A percentile compares a stretch with the other conserved stretches of the same genome.
Conservation (phyloP, 768 basidiomycete genomes). For the Calocera viscosa region DNA sequence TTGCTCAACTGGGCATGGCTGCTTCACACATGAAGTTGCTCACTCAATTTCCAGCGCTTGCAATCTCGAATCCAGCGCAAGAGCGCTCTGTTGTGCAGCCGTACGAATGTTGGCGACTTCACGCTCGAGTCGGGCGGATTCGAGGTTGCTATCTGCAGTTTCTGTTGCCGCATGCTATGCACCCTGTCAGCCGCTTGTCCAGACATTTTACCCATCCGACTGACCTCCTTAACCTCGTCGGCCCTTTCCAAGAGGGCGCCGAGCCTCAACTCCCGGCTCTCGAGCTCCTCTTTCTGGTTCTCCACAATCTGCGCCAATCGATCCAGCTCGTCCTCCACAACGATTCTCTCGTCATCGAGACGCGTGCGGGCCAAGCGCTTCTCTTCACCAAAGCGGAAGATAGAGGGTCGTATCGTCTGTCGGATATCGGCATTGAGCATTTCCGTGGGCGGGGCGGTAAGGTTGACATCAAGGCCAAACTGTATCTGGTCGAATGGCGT, state of each 20-base stretch:
- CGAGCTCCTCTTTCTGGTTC: slow-evolving; percentile 65
- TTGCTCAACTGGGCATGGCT: background rate
- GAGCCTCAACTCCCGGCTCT: slow-evolving; percentile 62
- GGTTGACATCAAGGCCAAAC: slow-evolving; percentile 69
- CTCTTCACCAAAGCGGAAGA: slow-evolving; percentile 56
- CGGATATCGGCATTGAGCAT: slow-evolving; percentile 55
- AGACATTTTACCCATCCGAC: slow-evolving; percentile 20
- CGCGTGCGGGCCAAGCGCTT: slow-evolving; percentile 56
- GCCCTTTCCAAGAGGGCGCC: slow-evolving; percentile 58
- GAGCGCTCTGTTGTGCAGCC: slow-evolving; percentile 66
- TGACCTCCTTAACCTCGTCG: slow-evolving; percentile 68
- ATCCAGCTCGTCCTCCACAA: slow-evolving; percentile 73
- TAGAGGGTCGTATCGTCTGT: slow-evolving; percentile 61
- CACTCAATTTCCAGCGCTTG: slow-evolving; percentile 69
- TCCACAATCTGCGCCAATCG: slow-evolving; percentile 64
- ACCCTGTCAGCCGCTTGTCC: background rate
- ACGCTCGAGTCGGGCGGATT: slow-evolving; percentile 54
- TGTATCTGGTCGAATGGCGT: slow-evolving; percentile 60
- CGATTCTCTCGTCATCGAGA: slow-evolving; percentile 65
- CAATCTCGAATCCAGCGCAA: slow-evolving; percentile 65
- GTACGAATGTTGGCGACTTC: slow-evolving; percentile 64
- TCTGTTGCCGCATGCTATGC: slow-evolving; percentile 64
- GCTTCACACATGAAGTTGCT: slow-evolving; percentile 19
- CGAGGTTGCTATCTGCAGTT: slow-evolving; percentile 48
- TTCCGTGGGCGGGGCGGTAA: slow-evolving; percentile 54